Conservation (phyloP, 306 rosid genomes). For the Astragalus membranaceus region DNA sequence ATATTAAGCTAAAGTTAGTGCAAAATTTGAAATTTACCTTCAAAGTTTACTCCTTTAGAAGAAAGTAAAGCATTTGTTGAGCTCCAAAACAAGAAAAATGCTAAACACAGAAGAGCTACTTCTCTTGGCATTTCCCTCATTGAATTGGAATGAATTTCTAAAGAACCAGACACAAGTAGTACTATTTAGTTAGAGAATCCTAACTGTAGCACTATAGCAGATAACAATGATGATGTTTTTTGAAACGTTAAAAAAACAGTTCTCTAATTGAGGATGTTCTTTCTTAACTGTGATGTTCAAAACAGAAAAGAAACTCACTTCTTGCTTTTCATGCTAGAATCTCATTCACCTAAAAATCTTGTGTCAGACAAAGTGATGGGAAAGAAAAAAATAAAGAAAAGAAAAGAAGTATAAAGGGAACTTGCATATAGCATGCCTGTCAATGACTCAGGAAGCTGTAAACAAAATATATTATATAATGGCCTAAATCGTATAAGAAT, state of each 20-base stretch:
- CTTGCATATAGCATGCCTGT: slow-evolving; percentile 64
- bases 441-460: slow-evolving; percentile 43
- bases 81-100: slow-evolving; percentile 42
- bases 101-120: slow-evolving; percentile 42
- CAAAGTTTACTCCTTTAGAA: slow-evolving; percentile 96
- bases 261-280: slow-evolving; percentile 25
- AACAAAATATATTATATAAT: slow-evolving; percentile 35
- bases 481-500: not conserved
- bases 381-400: not conserved
- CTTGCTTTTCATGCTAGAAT: slow-evolving; percentile 56
- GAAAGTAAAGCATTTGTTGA: slow-evolving; percentile 66
- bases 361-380: slow-evolving; percentile 38
- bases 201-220: slow-evolving; percentile 8
- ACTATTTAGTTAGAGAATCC: slow-evolving; percentile 13
- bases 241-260: slow-evolving; percentile 15
- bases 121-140: slow-evolving; percentile 41
- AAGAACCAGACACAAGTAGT: slow-evolving; percentile 24
- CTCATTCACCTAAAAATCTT: slow-evolving; percentile 53
- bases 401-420: slow-evolving; percentile 37
- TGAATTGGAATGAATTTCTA: slow-evolving; percentile 15
- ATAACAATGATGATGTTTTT: slow-evolving; percentile 15
- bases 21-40: slow-evolving; percentile 46
- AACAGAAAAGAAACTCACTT: slow-evolving; percentile 34
- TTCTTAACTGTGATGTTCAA: slow-evolving; percentile 36
- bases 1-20: not conserved